Conservation (phyloP, 345 rosid genomes). For the Eucalyptus albens region DNA sequence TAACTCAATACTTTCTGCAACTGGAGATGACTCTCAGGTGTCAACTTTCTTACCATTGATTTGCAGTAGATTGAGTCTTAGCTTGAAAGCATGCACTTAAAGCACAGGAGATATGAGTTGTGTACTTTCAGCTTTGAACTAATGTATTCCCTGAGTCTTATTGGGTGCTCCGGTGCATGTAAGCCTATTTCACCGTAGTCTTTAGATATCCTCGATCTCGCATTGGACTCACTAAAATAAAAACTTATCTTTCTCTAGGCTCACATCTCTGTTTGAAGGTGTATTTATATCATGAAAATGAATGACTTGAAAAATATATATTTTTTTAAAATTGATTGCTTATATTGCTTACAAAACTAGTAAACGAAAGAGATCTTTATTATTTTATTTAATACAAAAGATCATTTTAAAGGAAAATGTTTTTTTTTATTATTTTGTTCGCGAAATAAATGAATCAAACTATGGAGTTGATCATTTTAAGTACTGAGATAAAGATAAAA, state of each 20-base stretch:
- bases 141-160: not conserved
- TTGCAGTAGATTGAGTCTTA: not conserved
- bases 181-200: not conserved
- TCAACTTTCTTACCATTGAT: not conserved
- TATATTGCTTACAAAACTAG: accelerated
- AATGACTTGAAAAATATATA: not conserved
- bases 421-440: not conserved
- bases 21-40: not conserved
- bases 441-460: accelerated
- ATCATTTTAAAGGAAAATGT: accelerated
- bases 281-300: accelerated
- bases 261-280: not conserved
- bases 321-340: accelerated
- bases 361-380: accelerated
- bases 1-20: not conserved
- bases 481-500: not conserved
- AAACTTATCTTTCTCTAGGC: not conserved
- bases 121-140: not conserved
- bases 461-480: not conserved
- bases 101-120: not conserved
- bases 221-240: not conserved
- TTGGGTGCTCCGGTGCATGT: not conserved
- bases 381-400: not conserved
- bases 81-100: not conserved
- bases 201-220: not conserved